Evolutionary conservation across 768 basidiomycete genomes (phyloP).

Genomic region (Lepiota venenata): DNA sequence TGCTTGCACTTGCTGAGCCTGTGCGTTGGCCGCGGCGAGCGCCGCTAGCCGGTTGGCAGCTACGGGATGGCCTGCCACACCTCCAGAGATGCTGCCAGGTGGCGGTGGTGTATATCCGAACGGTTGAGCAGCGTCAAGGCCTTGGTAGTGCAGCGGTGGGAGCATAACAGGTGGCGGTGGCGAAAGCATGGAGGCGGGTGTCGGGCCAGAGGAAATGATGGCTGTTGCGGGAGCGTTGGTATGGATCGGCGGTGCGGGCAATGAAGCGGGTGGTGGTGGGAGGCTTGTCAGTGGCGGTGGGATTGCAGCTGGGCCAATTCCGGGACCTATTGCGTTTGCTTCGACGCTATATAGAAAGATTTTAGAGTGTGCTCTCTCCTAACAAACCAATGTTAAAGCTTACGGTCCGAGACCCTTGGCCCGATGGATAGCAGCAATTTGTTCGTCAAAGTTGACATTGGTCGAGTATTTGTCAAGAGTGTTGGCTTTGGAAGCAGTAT

Average conservation of each 20-base stretch:
- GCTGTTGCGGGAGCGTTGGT: constrained; percentile 71
- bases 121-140: constrained; percentile 69
- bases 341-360: constrained; percentile 57
- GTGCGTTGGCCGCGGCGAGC: constrained; percentile 49
- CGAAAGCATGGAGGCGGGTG: constrained; percentile 73
- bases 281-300: constrained; percentile 63
- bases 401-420: constrained; percentile 88
- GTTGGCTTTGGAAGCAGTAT: constrained; percentile 89
- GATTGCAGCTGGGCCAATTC: constrained; percentile 79
- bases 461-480: constrained; percentile 93
- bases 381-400: constrained; percentile 27
- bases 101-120: constrained; percentile 74
- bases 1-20: constrained; percentile 45
- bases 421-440: constrained; percentile 95
- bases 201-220: constrained; percentile 87
- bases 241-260: constrained; percentile 66
- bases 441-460: constrained; percentile 94
- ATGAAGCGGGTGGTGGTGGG: constrained; percentile 66
- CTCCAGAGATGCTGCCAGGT: neutral
- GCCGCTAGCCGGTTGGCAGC: constrained; percentile 68
- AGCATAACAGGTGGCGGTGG: constrained; percentile 71
- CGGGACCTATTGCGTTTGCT: constrained; percentile 77
- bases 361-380: constrained; percentile 14
- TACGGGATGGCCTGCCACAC: constrained; percentile 43
- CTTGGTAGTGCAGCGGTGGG: constrained; percentile 83